These are phyloP conservation scores for Trichoderma sp. DNA, from an alignment of 2,329 filamentous ascomycete genomes.

Conservation along the genomic window DNA sequence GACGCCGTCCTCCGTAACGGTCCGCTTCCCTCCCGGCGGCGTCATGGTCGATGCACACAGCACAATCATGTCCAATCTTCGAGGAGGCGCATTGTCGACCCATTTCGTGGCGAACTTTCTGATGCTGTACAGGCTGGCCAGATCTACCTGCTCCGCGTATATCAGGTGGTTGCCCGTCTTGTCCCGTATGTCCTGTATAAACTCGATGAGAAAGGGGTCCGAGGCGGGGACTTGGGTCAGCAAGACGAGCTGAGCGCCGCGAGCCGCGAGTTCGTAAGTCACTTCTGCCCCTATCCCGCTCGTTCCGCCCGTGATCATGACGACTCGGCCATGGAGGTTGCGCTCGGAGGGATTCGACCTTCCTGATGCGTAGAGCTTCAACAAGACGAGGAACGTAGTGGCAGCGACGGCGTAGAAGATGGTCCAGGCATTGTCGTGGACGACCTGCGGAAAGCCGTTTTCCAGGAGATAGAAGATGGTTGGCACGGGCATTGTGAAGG, in stretches of 20 bases:
- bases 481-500: slow-evolving; percentile 48
- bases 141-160: slow-evolving; percentile 92
- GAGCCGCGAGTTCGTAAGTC: slow-evolving; percentile 68
- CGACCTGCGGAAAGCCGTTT: slow-evolving; percentile 49
- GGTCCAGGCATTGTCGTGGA: slow-evolving; percentile 43
- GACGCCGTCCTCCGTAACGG: slow-evolving; percentile 70
- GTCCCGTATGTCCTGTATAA: slow-evolving; percentile 80
- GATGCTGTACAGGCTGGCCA: slow-evolving; percentile 83
- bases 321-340: slow-evolving; percentile 87
- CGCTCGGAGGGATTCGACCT: slow-evolving; percentile 71
- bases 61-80: slow-evolving; percentile 85
- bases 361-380: slow-evolving; percentile 77
- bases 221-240: slow-evolving; percentile 77
- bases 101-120: slow-evolving; percentile 93
- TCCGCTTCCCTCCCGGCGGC: slow-evolving; percentile 58
- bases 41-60: slow-evolving; percentile 79
- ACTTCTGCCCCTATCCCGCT: slow-evolving; percentile 83
- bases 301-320: slow-evolving; percentile 92
- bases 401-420: slow-evolving; percentile 40
- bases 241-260: slow-evolving; percentile 87
- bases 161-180: slow-evolving; percentile 80
- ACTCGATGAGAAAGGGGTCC: slow-evolving; percentile 88
- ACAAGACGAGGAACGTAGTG: slow-evolving; percentile 39
- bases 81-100: slow-evolving; percentile 91
- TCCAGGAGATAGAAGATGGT: slow-evolving; percentile 46